These are phyloP conservation scores for Parietaria judaica DNA, from an alignment of 306 rosid genomes.

Conservation along the genomic window DNA sequence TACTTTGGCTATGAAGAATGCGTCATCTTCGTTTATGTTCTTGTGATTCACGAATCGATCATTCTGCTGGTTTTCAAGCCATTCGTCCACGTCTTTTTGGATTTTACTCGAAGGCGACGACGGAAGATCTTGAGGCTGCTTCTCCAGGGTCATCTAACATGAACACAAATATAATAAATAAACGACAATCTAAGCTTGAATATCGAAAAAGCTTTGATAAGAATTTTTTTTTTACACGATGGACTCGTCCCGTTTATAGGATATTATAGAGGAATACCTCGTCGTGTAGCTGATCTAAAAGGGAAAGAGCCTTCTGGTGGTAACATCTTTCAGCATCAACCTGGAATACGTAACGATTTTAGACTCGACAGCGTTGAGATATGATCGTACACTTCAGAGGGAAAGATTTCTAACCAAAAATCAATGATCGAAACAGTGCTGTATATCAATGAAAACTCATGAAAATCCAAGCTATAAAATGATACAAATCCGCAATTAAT, in stretches of 20 bases:
- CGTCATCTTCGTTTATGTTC: conserved; percentile 30
- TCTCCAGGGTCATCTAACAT: conserved; percentile 48
- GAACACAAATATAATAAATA: conserved; percentile 11
- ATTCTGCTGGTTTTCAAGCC: conserved; percentile 30
- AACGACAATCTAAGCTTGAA: background rate
- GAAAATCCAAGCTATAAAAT: no score
- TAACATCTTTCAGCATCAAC: conserved; percentile 76
- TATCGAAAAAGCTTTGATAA: no score
- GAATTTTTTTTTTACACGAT: no score
- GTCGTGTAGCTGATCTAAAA: conserved; percentile 59
- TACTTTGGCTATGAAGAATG: conserved; percentile 63
- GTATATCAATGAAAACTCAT: no score
- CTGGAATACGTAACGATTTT: conserved; percentile 27
- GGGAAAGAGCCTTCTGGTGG: conserved; percentile 64
- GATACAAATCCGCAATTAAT: no score
- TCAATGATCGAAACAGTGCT: no score
- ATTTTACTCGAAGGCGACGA: conserved; percentile 24
- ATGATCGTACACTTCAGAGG: no score
- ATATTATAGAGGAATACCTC: conserved; percentile 42
- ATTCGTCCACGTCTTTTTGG: conserved; percentile 31
- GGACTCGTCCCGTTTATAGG: no score
- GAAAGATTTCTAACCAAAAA: no score
- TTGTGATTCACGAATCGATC: conserved; percentile 30
- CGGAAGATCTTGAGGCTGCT: conserved; percentile 38
- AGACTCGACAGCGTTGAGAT: background rate